phyloP scores from a whole-genome alignment of 148 eudicot species.

The Simmondsia chinensis region DNA sequence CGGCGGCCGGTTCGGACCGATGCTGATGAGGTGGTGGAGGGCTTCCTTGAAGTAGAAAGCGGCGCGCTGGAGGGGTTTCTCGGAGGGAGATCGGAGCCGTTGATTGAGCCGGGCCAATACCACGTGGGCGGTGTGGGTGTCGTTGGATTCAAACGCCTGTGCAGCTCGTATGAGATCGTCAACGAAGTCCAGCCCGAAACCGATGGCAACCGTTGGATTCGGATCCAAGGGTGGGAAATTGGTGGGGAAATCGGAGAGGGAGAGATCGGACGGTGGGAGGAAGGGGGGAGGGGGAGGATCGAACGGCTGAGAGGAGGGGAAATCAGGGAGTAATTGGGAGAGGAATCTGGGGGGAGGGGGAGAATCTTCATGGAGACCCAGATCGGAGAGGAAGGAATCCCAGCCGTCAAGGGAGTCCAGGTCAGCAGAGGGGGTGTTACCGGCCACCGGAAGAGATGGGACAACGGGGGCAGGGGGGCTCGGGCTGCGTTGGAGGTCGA shows the following conservation, averaged over 20 bases:
- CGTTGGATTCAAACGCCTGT: slow-evolving; percentile 69
- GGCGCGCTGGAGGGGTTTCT: slow-evolving; percentile 76
- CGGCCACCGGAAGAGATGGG: too few species aligned
- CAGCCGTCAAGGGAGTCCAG: too few species aligned
- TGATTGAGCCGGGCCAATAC: slow-evolving; percentile 80
- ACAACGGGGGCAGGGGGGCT: too few species aligned
- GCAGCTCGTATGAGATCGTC: slow-evolving; percentile 76
- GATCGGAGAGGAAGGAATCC: too few species aligned
- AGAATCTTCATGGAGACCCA: too few species aligned
- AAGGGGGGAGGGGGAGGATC: slow-evolving; percentile 15
- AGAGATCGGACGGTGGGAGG: slow-evolving; percentile 29
- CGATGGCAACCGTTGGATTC: background rate
- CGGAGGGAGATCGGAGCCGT: slow-evolving; percentile 51
- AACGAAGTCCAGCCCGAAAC: slow-evolving; percentile 42
- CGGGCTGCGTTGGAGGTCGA: too few species aligned
- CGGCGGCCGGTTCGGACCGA: slow-evolving; percentile 12
- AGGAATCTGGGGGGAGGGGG: too few species aligned
- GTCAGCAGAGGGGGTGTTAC: too few species aligned
- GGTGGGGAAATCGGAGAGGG: slow-evolving; percentile 13
- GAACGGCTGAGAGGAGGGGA: slow-evolving; percentile 28
- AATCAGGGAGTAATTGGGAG: slow-evolving; percentile 29
- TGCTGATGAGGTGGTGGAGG: slow-evolving; percentile 40
- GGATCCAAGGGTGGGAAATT: slow-evolving; percentile 14
- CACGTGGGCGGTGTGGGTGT: slow-evolving; percentile 43
- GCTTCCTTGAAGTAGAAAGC: slow-evolving; percentile 90